Conservation (phyloP, 2,329 filamentous ascomycete genomes). For the Neonectria magnoliae region DNA sequence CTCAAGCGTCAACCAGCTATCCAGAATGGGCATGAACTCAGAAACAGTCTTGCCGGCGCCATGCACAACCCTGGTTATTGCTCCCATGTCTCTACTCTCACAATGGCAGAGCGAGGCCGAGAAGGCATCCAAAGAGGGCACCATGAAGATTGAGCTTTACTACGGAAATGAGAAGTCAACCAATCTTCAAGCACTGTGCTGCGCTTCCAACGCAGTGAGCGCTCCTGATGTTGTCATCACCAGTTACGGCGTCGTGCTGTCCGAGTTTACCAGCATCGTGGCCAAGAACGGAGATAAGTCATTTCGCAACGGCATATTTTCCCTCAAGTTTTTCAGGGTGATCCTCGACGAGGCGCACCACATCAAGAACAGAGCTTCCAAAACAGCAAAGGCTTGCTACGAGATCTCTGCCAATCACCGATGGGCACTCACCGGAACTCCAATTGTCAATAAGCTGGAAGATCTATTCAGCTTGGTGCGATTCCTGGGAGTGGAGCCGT, state of each 20-base stretch:
- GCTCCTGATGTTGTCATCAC: constrained; percentile 94
- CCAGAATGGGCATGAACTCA: constrained; percentile 68
- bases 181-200: constrained; percentile 83
- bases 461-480: constrained; percentile 93
- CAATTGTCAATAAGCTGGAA: constrained; percentile 95
- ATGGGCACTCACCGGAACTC: constrained; percentile 94
- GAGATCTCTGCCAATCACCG: constrained; percentile 86
- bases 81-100: constrained; percentile 93
- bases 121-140: constrained; percentile 86
- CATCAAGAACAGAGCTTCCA: constrained; percentile 90
- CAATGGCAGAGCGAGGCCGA: constrained; percentile 97
- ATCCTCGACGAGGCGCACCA: constrained; percentile 96
- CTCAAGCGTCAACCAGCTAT: constrained; percentile 67
- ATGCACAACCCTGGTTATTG: constrained; percentile 92
- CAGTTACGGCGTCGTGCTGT: constrained; percentile 90
- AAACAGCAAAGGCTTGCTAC: constrained; percentile 95
- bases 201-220: constrained; percentile 73
- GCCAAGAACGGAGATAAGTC: constrained; percentile 72
- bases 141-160: constrained; percentile 86
- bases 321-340: constrained; percentile 91
- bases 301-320: constrained; percentile 81
- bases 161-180: constrained; percentile 87
- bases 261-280: constrained; percentile 80
- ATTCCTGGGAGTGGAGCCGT: constrained; percentile 94
- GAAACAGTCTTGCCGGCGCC: constrained; percentile 74